These are phyloP conservation scores for Starmerella davenportii DNA, from an alignment of 805 yeast species.

Conservation along the genomic window DNA sequence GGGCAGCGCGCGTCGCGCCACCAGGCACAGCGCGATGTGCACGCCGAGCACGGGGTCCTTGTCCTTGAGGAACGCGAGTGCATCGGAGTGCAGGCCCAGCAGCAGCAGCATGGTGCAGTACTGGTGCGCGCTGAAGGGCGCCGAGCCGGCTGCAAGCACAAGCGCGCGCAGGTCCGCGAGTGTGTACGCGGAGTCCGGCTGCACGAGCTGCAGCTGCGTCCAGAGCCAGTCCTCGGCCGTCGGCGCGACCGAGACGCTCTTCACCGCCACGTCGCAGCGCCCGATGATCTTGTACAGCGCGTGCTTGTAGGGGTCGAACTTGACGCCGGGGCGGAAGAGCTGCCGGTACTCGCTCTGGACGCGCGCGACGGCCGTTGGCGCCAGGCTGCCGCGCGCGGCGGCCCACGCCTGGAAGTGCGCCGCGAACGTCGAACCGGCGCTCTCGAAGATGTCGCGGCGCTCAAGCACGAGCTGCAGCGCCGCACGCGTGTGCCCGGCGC, in stretches of 20 bases:
- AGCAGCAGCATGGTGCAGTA: constrained; percentile 59
- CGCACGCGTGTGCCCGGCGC: constrained; percentile 68
- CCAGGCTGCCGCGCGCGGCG: constrained; percentile 21
- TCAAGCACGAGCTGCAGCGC: constrained; percentile 51
- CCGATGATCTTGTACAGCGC: constrained; percentile 85
- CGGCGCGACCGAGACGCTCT: constrained; percentile 43
- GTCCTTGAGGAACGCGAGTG: constrained; percentile 45
- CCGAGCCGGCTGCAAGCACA: constrained; percentile 53
- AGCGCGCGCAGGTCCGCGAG: constrained; percentile 56
- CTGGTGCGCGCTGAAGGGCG: constrained; percentile 47
- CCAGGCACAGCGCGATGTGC: constrained; percentile 69
- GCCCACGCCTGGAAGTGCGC: constrained; percentile 56
- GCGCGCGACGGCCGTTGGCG: constrained; percentile 37
- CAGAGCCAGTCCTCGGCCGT: constrained; percentile 94
- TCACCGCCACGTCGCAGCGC: constrained; percentile 55
- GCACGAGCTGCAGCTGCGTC: constrained; percentile 67
- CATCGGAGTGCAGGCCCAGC: constrained; percentile 66
- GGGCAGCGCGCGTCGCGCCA: constrained; percentile 52
- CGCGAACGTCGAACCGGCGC: constrained; percentile 72
- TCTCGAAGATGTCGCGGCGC: constrained; percentile 56
- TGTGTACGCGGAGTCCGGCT: constrained; percentile 41
- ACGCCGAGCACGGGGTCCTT: constrained; percentile 70
- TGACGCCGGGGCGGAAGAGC: constrained; percentile 47
- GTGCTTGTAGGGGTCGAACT: constrained; percentile 74
- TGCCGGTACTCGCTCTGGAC: constrained; percentile 68